phyloP scores from a whole-genome alignment of 352 stramenopile genomes.

The Blastocystis hominis region DNA sequence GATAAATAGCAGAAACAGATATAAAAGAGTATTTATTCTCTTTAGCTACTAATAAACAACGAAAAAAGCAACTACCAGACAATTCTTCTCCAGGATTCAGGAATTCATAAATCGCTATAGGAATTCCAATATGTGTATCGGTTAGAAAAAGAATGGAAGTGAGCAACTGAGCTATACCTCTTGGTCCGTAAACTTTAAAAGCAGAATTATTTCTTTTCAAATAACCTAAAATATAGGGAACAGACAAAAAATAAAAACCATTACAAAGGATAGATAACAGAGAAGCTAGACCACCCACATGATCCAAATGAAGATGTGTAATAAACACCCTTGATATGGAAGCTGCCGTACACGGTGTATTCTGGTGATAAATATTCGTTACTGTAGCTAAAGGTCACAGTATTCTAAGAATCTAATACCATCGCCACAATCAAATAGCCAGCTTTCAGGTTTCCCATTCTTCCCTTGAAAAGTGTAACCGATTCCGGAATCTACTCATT shows the following conservation, averaged over 20 bases:
- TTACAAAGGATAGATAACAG: conserved; percentile 59
- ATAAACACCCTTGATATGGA: conserved; percentile 68
- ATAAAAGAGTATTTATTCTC: background rate
- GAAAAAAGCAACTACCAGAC: conserved; percentile 61
- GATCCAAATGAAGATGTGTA: conserved; percentile 70
- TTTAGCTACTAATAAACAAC: background rate
- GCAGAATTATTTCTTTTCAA: background rate
- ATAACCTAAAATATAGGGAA: background rate
- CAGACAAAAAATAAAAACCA: background rate
- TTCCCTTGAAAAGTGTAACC: background rate
- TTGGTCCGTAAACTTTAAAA: conserved; percentile 64
- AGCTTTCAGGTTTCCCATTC: background rate
- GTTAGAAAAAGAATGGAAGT: conserved; percentile 63
- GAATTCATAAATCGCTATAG: conserved; percentile 42
- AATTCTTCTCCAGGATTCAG: conserved; percentile 62
- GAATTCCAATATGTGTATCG: conserved; percentile 61
- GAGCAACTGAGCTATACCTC: conserved; percentile 68
- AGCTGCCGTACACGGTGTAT: background rate
- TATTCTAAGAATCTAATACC: background rate
- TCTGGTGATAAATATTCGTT: background rate
- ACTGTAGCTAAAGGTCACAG: background rate
- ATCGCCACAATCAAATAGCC: conserved; percentile 54
- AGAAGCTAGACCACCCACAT: conserved; percentile 67
- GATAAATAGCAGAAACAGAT: conserved; percentile 20
- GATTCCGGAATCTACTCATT: background rate